Evolutionary conservation across 108 stramenopile genomes (phyloP), one percentile per base, ranked within the genome.

Genomic region (Cyclotella kingstonii): DNA sequence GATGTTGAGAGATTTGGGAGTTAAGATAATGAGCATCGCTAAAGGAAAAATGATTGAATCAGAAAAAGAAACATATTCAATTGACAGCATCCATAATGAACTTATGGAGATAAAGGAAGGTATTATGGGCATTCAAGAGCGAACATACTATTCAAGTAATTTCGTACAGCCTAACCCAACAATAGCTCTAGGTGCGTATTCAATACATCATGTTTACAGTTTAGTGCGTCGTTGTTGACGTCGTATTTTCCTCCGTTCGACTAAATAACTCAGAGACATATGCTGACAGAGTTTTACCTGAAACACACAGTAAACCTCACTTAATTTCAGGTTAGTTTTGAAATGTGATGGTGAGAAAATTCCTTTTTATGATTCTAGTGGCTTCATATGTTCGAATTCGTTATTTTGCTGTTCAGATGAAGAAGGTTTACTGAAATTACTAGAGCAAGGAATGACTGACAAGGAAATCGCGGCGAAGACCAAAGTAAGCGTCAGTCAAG

Each of bases 381-480:
- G 5, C 25, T 6, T 43, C 21, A 5, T 9, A 47, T 35, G 21
- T 23, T 10, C 31, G n/a, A n/a, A 11, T 53, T 50, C 15, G 10
- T n/a, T 50, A 27, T 26, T 41, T 50, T 29, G 27, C 35, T 42
- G 4, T 40, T 51, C 17, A 64, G 83, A 76, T 18, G 86, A 92
- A 53, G 51, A 68, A 28, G 34, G 55, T 50, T 65, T 92, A 10
- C 63, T 93, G 12, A 71, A 79, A 33, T 50, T 87, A 0, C 31
- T 93, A 0, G 79, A 63, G 14, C 35, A 80, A 50, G 91, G 87
- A 1, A 41, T 73, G 22, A 87, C 73, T 33, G 87, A 82, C 35
- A 76, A 81, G 54, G 87, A 87, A 60, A 87, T 93, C 45, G 88
- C 88, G 25, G 54, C 49, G 9, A 33, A 66, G 39, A 72, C 68